Evolutionary conservation across 257 asterid genomes (phyloP).

Genomic region (Eucommia ulmoides): DNA sequence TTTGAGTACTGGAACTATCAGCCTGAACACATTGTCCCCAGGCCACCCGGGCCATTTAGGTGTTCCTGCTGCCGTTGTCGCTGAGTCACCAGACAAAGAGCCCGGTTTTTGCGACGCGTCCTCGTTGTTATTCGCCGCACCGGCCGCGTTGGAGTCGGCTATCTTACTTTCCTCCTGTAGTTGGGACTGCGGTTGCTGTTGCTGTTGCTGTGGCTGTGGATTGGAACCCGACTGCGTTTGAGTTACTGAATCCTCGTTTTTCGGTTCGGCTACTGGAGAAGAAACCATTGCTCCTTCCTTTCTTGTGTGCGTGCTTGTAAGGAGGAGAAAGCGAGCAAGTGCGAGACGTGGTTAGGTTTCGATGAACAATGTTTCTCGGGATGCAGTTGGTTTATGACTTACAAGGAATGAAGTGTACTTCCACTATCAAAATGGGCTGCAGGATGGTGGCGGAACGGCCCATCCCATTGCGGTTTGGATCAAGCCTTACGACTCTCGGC

Average conservation of each 20-base stretch:
- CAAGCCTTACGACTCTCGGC: too few species aligned
- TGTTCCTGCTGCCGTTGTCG: slow-evolving; percentile 16
- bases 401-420: too few species aligned
- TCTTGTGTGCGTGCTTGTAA: neutral
- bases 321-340: neutral
- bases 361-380: too few species aligned
- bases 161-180: too few species aligned
- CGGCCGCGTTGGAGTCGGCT: neutral
- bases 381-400: too few species aligned
- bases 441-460: too few species aligned
- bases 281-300: slow-evolving; percentile 10
- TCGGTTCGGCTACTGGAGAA: slow-evolving; percentile 1
- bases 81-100: neutral
- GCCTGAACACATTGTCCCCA: neutral
- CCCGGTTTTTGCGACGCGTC: neutral
- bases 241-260: neutral
- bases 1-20: neutral
- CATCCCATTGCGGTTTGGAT: too few species aligned
- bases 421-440: too few species aligned
- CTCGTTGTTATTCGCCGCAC: slow-evolving; percentile 10
- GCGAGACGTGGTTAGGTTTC: too few species aligned
- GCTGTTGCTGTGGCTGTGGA: neutral
- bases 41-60: slow-evolving; percentile 6
- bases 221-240: slow-evolving; percentile 1
- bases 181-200: too few species aligned